These are phyloP conservation scores for Sclerotinia trifoliorum DNA, from an alignment of 2,329 filamentous ascomycete species.

Conservation along the genomic window DNA sequence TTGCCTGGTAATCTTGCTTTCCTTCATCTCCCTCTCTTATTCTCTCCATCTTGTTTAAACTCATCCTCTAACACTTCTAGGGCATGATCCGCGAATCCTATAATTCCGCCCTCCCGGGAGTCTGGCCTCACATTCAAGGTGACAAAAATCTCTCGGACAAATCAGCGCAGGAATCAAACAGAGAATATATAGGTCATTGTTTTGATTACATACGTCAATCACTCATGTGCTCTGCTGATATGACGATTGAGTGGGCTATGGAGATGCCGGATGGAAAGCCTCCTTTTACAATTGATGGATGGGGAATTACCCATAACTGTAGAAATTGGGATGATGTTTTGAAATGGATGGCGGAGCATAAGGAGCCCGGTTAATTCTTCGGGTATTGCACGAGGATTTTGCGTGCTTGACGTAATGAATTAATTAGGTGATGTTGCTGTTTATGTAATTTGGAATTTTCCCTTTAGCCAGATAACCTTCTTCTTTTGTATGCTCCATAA, in stretches of 20 bases:
- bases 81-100: constrained; percentile 19
- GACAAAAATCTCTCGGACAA: not conserved
- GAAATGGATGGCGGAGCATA: constrained; percentile 16
- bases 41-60: not conserved
- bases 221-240: constrained; percentile 22
- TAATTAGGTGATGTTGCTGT: not conserved
- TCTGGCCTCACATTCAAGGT: not conserved
- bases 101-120: not conserved
- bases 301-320: constrained; percentile 20
- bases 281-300: constrained; percentile 14
- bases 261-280: not conserved
- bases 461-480: no score
- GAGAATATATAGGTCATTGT: constrained; percentile 10
- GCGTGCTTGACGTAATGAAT: no score
- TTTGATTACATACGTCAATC: constrained; percentile 23
- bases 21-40: not conserved
- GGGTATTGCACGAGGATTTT: not conserved
- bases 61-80: not conserved
- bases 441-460: not conserved
- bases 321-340: constrained; percentile 5
- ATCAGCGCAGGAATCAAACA: not conserved
- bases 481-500: no score
- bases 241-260: constrained; percentile 20
- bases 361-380: not conserved
- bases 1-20: constrained; percentile 4